phyloP scores from a whole-genome alignment of 805 yeast genomes.

The Candida cerambycidarum region DNA sequence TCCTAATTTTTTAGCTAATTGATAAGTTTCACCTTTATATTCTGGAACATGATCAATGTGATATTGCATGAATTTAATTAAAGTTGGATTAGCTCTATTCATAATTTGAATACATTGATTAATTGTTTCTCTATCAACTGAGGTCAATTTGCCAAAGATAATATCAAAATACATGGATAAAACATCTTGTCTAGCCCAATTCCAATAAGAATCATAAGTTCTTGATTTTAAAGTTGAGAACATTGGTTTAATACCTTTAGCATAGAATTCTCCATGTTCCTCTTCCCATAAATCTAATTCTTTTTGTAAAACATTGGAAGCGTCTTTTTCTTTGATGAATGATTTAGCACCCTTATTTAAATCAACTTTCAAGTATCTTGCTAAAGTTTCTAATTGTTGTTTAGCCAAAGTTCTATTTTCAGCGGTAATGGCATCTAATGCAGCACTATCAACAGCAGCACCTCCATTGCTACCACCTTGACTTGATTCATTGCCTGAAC shows the following conservation, averaged over 20 bases:
- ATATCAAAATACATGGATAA: constrained; percentile 92
- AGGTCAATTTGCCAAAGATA: constrained; percentile 87
- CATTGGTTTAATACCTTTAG: constrained; percentile 85
- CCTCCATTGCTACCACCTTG: constrained; percentile 62
- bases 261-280: constrained; percentile 85
- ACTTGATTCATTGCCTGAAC: constrained; percentile 63
- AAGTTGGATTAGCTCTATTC: constrained; percentile 94
- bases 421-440: constrained; percentile 77
- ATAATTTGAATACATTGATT: constrained; percentile 94
- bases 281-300: constrained; percentile 90
- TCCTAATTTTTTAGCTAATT: constrained; percentile 86
- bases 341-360: constrained; percentile 88
- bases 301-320: constrained; percentile 76
- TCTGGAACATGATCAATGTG: constrained; percentile 78
- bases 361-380: constrained; percentile 92
- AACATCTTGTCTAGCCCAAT: constrained; percentile 99
- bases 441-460: constrained; percentile 92
- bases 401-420: constrained; percentile 69
- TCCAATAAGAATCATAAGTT: constrained; percentile 97
- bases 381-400: constrained; percentile 86
- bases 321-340: constrained; percentile 78
- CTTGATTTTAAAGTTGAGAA: constrained; percentile 93
- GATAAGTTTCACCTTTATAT: constrained; percentile 86
- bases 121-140: constrained; percentile 93
- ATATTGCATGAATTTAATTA: constrained; percentile 96